phyloP scores from a whole-genome alignment of 2,329 filamentous ascomycete genomes.

The Botrytis squamosa region DNA sequence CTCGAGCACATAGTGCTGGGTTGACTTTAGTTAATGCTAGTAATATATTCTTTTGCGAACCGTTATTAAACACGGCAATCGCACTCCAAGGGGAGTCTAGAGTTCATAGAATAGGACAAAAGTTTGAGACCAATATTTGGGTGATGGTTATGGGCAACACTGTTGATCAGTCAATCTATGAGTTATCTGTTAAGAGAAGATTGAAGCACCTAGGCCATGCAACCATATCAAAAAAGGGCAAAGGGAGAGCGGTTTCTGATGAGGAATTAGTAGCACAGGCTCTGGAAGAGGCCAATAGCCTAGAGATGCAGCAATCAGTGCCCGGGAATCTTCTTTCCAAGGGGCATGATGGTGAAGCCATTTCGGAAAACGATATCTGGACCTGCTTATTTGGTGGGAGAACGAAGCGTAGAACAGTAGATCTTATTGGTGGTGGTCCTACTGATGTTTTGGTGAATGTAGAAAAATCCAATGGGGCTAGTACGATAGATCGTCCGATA shows the following conservation, averaged over 20 bases:
- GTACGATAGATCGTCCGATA: not conserved
- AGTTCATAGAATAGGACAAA: constrained; percentile 91
- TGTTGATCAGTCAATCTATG: constrained; percentile 89
- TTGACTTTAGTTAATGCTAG: constrained; percentile 90
- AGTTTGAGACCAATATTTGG: constrained; percentile 87
- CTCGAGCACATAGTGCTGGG: constrained; percentile 82
- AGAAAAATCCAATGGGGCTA: not conserved
- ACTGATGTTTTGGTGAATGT: not conserved
- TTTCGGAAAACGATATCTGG: constrained; percentile 80
- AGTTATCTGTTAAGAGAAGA: constrained; percentile 76
- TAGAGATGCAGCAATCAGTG: constrained; percentile 74
- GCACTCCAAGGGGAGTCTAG: constrained; percentile 94
- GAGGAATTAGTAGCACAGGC: constrained; percentile 55
- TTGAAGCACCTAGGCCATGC: constrained; percentile 69
- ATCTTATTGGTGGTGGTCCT: not conserved
- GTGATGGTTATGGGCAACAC: constrained; percentile 90
- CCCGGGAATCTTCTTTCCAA: constrained; percentile 70
- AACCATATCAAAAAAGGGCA: constrained; percentile 39
- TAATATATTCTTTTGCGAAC: constrained; percentile 93
- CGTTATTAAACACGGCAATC: constrained; percentile 86
- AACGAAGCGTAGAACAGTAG: not conserved
- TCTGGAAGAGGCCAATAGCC: constrained; percentile 80
- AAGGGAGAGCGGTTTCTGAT: constrained; percentile 44
- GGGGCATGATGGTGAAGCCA: constrained; percentile 73
- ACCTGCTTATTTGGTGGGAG: constrained; percentile 75